Evolutionary conservation across 257 asterid species (phyloP).

Genomic region (Solanum megistacrolobum): DNA sequence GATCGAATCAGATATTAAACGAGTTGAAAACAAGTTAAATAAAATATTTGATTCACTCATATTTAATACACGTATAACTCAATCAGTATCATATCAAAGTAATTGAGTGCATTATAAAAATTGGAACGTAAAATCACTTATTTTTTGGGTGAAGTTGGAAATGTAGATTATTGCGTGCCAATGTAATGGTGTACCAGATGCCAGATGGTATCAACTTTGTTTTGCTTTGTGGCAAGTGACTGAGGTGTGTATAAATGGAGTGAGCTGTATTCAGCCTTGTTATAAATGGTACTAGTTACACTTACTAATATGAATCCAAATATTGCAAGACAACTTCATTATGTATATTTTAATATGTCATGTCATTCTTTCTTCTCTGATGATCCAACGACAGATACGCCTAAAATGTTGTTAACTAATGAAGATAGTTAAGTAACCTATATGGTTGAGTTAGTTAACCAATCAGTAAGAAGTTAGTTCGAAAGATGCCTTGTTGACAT

Average conservation of each 20-base stretch:
- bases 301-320: slow-evolving; percentile 5
- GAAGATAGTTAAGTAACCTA: too few species aligned
- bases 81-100: too few species aligned
- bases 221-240: slow-evolving; percentile 7
- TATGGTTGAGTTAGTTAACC: too few species aligned
- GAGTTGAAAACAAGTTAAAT: background rate
- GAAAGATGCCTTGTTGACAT: too few species aligned
- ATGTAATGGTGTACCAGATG: background rate
- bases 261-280: slow-evolving; percentile 26
- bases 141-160: too few species aligned
- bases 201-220: background rate
- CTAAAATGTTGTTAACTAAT: background rate
- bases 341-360: background rate
- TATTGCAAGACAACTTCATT: background rate
- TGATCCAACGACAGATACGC: background rate
- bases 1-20: background rate
- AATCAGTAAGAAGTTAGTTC: too few species aligned
- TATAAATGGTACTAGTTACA: slow-evolving; percentile 3
- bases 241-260: slow-evolving; percentile 12
- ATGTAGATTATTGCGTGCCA: background rate
- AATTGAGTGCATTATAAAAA: too few species aligned
- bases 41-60: background rate
- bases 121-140: too few species aligned
- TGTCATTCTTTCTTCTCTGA: background rate
- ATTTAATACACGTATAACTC: background rate